Evolutionary conservation across 176 grass and related monocot genomes (phyloP).

Genomic region (Cenchrus purpureus): DNA sequence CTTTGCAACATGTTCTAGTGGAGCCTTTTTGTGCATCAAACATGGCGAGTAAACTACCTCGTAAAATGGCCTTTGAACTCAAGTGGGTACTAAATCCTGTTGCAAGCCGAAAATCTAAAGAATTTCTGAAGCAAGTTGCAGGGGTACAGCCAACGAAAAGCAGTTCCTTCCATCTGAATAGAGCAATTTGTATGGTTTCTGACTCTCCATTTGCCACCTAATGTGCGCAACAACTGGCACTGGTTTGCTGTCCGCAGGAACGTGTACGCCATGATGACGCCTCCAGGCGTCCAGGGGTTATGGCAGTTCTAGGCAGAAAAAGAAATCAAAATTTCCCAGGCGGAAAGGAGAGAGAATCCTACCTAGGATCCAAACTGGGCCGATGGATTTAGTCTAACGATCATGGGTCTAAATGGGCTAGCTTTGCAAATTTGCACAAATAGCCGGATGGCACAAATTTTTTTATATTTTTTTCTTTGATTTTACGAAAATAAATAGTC

Average conservation of each 20-base stretch:
- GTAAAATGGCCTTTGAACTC: constrained; percentile 2
- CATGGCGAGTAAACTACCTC: neutral
- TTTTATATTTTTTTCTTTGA: no score
- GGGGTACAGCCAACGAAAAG: neutral
- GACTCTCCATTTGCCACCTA: neutral
- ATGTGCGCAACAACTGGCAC: neutral
- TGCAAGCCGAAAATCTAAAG: neutral
- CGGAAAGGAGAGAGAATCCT: neutral
- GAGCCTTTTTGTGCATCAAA: neutral
- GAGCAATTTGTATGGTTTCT: neutral
- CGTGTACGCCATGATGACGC: neutral
- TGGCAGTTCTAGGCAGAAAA: neutral
- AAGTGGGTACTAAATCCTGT: neutral
- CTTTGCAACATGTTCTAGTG: constrained; percentile 25
- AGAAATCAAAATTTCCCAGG: neutral
- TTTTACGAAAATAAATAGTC: no score
- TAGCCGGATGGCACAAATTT: no score
- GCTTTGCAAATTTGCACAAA: no score
- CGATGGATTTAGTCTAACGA: neutral
- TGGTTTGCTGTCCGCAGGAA: neutral
- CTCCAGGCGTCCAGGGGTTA: no score
- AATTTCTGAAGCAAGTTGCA: neutral
- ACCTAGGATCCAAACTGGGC: neutral
- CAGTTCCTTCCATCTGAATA: neutral
- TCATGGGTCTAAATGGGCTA: no score